These are phyloP conservation scores for Russula foetens DNA, from an alignment of 768 basidiomycete genomes.

Conservation along the genomic window DNA sequence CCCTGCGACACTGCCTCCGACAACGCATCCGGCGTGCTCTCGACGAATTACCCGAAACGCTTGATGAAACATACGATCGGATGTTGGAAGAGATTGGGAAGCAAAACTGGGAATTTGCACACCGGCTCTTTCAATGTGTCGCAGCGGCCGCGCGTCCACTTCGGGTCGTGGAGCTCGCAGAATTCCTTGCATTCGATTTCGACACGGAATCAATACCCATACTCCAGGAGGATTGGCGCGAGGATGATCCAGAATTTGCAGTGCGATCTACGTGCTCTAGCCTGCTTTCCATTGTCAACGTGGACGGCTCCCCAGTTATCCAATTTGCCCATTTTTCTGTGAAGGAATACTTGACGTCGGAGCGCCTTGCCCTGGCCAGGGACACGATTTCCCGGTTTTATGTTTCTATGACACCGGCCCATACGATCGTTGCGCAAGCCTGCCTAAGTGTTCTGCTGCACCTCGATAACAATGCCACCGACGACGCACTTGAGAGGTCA, in stretches of 20 bases:
- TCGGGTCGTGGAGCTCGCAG: neutral
- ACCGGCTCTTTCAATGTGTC: neutral
- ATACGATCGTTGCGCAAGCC: neutral
- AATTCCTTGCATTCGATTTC: neutral
- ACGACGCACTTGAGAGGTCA: neutral
- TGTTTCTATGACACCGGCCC: neutral
- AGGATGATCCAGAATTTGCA: neutral
- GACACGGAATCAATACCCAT: neutral
- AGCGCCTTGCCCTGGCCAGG: neutral
- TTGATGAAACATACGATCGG: neutral
- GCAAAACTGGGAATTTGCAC: neutral
- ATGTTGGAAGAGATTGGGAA: neutral
- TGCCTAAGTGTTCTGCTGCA: neutral
- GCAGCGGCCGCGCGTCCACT: neutral
- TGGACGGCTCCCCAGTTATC: neutral
- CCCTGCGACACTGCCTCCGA: neutral
- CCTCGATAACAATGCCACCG: neutral
- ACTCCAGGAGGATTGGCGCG: neutral
- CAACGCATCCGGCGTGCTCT: neutral
- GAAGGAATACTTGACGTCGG: neutral
- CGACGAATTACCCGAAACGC: neutral
- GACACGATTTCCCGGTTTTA: neutral
- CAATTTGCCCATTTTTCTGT: neutral
- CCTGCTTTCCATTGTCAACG: neutral
- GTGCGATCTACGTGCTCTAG: neutral